Conservation (phyloP, 495 filamentous ascomycete species). For the Aspergillus nidulans region DNA sequence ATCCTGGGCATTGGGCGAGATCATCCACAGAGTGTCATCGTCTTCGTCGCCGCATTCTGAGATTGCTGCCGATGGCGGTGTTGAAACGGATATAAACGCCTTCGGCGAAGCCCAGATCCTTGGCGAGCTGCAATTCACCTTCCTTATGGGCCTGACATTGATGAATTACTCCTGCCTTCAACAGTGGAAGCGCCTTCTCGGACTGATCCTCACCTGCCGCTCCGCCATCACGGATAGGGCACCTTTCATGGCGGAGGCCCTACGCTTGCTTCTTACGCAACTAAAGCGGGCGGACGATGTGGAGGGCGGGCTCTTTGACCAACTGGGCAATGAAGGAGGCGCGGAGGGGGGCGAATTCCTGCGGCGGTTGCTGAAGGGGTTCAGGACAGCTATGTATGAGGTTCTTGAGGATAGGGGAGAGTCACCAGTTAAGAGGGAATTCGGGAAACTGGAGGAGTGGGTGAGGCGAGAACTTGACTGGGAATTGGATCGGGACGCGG, state of each 20-base stretch:
- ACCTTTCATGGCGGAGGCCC: constrained; percentile 53
- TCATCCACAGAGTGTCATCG: constrained; percentile 36
- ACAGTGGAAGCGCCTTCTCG: constrained; percentile 79
- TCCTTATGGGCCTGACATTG: constrained; percentile 73
- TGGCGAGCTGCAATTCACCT: constrained; percentile 85
- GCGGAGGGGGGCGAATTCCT: constrained; percentile 49
- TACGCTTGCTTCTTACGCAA: constrained; percentile 65
- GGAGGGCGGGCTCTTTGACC: constrained; percentile 53
- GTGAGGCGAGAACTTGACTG: constrained; percentile 58
- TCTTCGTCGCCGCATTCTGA: neutral
- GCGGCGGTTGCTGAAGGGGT: constrained; percentile 49
- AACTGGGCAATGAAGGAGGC: constrained; percentile 39
- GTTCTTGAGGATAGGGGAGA: constrained; percentile 31
- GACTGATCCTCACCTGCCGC: constrained; percentile 66
- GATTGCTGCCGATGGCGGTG: neutral
- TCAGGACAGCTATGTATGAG: constrained; percentile 44
- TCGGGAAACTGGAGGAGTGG: constrained; percentile 54
- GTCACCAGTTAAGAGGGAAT: constrained; percentile 43
- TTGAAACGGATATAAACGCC: too few species aligned
- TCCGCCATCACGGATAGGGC: constrained; percentile 52
- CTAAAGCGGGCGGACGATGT: constrained; percentile 67
- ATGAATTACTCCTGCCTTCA: constrained; percentile 82
- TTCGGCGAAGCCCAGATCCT: constrained; percentile 53
- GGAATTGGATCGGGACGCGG: constrained; percentile 52
- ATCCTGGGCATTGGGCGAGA: constrained; percentile 60